Conservation (phyloP, 352 stramenopile genomes). For the Halophytophthora batemanensis region DNA sequence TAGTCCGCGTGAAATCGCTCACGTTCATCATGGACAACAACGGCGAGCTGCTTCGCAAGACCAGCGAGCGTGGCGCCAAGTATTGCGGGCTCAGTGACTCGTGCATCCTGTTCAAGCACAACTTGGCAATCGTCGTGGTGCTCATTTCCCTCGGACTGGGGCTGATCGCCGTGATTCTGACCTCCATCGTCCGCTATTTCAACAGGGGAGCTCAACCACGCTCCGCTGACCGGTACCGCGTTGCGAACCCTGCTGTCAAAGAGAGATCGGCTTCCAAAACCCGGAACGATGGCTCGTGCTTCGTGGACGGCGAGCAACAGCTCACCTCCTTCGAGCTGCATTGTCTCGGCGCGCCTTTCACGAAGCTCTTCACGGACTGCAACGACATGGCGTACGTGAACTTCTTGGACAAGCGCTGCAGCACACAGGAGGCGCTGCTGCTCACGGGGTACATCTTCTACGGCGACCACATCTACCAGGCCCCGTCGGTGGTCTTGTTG, state of each 20-base stretch:
- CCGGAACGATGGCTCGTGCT: background rate
- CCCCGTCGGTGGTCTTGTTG: slow-evolving; percentile 3
- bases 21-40: background rate
- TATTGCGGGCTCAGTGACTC: slow-evolving; percentile 9
- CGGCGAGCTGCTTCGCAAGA: slow-evolving; percentile 8
- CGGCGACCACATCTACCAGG: slow-evolving; percentile 6
- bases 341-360: slow-evolving; percentile 8
- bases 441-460: slow-evolving; percentile 8
- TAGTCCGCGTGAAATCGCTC: background rate
- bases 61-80: background rate
- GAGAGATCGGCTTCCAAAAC: background rate
- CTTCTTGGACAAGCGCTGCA: background rate
- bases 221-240: background rate
- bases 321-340: slow-evolving; percentile 5
- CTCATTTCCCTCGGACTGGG: background rate
- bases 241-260: background rate
- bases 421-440: slow-evolving; percentile 6
- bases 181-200: background rate
- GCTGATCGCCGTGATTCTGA: background rate
- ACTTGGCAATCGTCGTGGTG: slow-evolving; percentile 1
- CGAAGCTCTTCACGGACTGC: slow-evolving; percentile 8
- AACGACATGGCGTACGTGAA: slow-evolving; percentile 6
- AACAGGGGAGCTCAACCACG: background rate
- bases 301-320: background rate
- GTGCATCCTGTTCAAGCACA: slow-evolving; percentile 6